Base-by-base conservation (phyloP, 163 green algal genomes). In the Prototheca wickerhamii region DNA sequence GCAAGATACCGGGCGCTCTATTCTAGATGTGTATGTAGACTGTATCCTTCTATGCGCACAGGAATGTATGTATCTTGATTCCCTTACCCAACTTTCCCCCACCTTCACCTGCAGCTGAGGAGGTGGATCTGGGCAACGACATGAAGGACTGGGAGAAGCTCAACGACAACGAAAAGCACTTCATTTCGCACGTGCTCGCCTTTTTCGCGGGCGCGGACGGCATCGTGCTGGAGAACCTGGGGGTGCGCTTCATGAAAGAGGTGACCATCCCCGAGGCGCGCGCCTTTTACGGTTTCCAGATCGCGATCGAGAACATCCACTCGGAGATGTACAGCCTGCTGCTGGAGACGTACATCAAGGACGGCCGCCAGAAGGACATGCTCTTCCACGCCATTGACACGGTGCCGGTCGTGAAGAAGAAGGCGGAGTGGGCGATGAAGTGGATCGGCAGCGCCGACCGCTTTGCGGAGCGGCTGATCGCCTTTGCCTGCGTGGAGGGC, bases 301-400 rank as follows among this genome's bases (percentile, higher is more conserved):
- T 93, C n/a, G 81, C 84, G 23, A 97, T 98, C 46, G 92, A 98
- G 77, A 97, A 96, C 72, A 96, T 98, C 57, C 92, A 98, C 76
- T 63, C 67, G 77, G 87, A 93, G 79, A 92, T 89, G 84, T 95
- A 95, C 80, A 83, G 67, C 64, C 75, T 93, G 54, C 68, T 94
- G 60, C 73, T 95, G 60, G 88, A 95, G 37, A 74, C 76, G 23
- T 95, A 92, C 78, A 86, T 95, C 72, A 87, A 88, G 57, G 87
- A 95, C 67, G 53, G 57, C 29, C n/a, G 54, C 32, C 43, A 91
- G 69, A 86, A 87, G 73, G 61, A 80, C 37, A 58, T 72, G 30
- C 76, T 94, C 33, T 89, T 94, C 69, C 74, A 85, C 35, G 85
- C 86, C 54, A 79, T 91, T 2, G 72, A 92, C n/a, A 91, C 76